Evolutionary conservation across 768 basidiomycete species (phyloP).

Genomic region (Clathrus columnatus): DNA sequence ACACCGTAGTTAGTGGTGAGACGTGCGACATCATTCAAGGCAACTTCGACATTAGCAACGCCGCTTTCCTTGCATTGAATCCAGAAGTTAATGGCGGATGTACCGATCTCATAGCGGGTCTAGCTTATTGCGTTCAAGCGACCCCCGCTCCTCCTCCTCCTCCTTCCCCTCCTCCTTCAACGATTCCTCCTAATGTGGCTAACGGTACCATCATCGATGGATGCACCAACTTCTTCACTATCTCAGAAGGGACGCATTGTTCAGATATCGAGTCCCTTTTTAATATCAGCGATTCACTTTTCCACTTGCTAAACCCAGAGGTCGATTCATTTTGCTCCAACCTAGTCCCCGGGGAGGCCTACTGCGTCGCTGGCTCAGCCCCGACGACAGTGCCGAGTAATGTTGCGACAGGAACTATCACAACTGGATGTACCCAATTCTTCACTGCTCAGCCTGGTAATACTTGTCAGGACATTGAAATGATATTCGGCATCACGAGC

Average conservation of each 20-base stretch:
- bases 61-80: no score
- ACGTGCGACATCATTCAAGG: no score
- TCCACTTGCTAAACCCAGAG: not conserved
- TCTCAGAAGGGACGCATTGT: not conserved
- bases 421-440: not conserved
- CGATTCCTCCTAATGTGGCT: not conserved
- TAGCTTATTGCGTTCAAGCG: no score
- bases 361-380: not conserved
- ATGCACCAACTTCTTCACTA: not conserved
- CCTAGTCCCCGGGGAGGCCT: not conserved
- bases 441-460: not conserved
- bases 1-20: no score
- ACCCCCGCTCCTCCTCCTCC: no score
- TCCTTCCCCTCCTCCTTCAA: no score
- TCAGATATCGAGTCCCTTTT: not conserved
- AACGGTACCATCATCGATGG: not conserved
- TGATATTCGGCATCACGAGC: not conserved
- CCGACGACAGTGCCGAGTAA: not conserved
- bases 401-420: not conserved
- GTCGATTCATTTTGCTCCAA: not conserved
- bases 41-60: no score
- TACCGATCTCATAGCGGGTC: no score
- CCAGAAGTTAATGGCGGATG: no score
- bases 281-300: not conserved
- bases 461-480: not conserved